phyloP scores from a whole-genome alignment of 2,329 filamentous ascomycete genomes.

The Cladophialophora exuberans region DNA sequence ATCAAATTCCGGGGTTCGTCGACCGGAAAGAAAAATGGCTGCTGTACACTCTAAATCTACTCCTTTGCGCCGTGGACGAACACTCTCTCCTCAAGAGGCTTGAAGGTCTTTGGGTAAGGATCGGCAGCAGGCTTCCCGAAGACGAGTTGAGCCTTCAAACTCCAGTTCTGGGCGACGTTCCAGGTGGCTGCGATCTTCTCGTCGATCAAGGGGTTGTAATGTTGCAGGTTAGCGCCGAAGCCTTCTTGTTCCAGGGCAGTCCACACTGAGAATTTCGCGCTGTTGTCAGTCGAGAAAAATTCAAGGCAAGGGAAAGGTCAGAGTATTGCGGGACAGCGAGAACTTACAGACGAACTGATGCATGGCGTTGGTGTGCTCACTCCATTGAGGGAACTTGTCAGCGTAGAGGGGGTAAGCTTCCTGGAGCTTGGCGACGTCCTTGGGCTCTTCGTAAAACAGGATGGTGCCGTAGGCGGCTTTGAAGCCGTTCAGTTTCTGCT shows the following conservation, averaged over 20 bases:
- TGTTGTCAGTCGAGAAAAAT: not conserved
- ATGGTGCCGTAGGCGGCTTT: constrained; percentile 73
- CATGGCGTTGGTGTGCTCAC: constrained; percentile 77
- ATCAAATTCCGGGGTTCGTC: no score
- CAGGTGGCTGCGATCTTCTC: constrained; percentile 69
- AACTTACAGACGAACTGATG: constrained; percentile 47
- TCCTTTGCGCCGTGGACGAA: constrained; percentile 20
- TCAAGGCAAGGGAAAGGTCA: not conserved
- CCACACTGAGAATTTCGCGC: constrained; percentile 67
- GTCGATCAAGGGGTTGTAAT: constrained; percentile 89
- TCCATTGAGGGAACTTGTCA: constrained; percentile 79
- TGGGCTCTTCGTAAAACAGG: constrained; percentile 83
- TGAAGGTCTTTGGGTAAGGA: constrained; percentile 26
- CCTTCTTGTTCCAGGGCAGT: constrained; percentile 81
- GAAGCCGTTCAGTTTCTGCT: constrained; percentile 26
- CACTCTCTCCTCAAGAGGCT: constrained; percentile 28
- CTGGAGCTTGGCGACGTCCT: constrained; percentile 61
- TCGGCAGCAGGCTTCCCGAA: constrained; percentile 59
- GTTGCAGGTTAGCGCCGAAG: constrained; percentile 85
- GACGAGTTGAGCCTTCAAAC: constrained; percentile 79
- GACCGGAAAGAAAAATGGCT: no score
- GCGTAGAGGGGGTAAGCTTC: constrained; percentile 65
- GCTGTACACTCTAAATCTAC: not conserved
- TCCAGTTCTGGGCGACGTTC: constrained; percentile 73
- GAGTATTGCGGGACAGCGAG: not conserved